A percentile compares a stretch with the other conserved stretches of the same genome.
Conservation (phyloP, 805 yeast species). For the Starmera caribaea region DNA sequence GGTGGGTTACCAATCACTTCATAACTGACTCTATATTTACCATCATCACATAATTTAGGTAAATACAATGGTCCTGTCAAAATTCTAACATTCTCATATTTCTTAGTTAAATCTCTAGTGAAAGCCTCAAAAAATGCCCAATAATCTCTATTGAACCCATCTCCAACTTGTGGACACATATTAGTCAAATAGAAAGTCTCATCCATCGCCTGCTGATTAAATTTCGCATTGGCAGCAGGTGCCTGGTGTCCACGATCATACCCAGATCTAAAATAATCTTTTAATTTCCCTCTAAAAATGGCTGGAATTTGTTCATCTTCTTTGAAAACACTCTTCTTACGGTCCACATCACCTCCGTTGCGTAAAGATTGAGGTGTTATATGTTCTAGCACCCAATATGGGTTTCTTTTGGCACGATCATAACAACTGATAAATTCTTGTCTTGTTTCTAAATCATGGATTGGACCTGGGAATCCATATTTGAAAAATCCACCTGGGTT, state of each 20-base stretch:
- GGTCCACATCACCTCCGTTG: constrained; percentile 45
- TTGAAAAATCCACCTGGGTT: constrained; percentile 77
- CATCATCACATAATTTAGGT: constrained; percentile 69
- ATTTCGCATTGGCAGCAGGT: constrained; percentile 96
- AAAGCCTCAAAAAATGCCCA: constrained; percentile 97
- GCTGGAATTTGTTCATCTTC: constrained; percentile 82
- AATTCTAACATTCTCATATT: constrained; percentile 67
- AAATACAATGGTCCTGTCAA: constrained; percentile 91
- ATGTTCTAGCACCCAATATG: constrained; percentile 83
- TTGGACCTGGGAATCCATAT: constrained; percentile 94
- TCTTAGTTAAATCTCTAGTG: constrained; percentile 63
- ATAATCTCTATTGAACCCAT: constrained; percentile 92
- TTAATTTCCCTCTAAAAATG: constrained; percentile 62
- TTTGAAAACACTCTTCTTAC: constrained; percentile 72
- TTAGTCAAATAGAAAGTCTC: constrained; percentile 86
- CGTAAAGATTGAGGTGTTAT: constrained; percentile 64
- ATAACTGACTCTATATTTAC: constrained; percentile 74
- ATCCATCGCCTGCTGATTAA: constrained; percentile 85
- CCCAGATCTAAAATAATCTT: constrained; percentile 90
- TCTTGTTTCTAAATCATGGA: constrained; percentile 69
- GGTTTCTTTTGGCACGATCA: constrained; percentile 77
- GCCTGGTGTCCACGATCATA: constrained; percentile 97
- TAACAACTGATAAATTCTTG: constrained; percentile 79
- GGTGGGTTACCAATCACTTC: constrained; percentile 98
- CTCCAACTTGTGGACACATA: constrained; percentile 96